A percentile compares a stretch with the other conserved stretches of the same genome.
Conservation (phyloP, 176 grass and related monocot genomes). For the Echinochloa phyllopogon region DNA sequence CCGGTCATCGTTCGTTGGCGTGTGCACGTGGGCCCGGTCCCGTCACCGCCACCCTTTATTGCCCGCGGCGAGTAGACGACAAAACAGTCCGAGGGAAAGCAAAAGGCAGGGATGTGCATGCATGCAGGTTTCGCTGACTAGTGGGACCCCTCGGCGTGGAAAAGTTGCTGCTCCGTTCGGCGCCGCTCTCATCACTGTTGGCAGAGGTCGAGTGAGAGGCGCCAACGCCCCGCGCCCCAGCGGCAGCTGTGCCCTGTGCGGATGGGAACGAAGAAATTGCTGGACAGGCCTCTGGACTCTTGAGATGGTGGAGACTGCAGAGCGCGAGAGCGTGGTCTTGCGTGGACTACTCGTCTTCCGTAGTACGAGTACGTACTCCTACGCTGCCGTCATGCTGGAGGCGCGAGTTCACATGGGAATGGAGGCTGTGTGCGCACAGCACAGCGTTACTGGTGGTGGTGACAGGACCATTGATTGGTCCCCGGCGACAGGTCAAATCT, state of each 20-base stretch:
- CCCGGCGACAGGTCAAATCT: slow-evolving; percentile 50
- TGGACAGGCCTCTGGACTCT: background rate
- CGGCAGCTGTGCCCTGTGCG: background rate
- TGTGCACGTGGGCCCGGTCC: background rate
- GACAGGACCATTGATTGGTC: background rate
- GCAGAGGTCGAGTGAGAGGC: background rate
- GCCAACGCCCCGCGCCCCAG: background rate
- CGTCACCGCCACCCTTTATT: background rate
- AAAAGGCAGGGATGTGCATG: background rate
- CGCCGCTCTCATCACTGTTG: slow-evolving; percentile 7
- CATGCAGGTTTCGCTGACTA: background rate
- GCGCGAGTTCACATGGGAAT: slow-evolving; percentile 9
- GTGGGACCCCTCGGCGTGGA: background rate
- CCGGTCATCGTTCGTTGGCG: background rate
- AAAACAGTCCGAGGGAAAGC: background rate
- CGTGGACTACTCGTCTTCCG: background rate
- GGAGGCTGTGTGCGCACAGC: background rate
- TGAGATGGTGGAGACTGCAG: background rate
- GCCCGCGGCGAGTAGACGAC: slow-evolving; percentile 41
- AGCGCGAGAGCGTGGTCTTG: background rate
- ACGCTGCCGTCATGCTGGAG: slow-evolving; percentile 38
- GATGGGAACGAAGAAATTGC: background rate
- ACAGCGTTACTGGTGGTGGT: background rate
- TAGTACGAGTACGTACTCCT: too few species aligned
- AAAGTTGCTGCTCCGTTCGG: slow-evolving; percentile 25